A percentile compares a stretch with the other conserved stretches of the same genome.
Evolutionary conservation across 2,329 filamentous ascomycete species (phyloP).

Genomic region (Nemania sp.): DNA sequence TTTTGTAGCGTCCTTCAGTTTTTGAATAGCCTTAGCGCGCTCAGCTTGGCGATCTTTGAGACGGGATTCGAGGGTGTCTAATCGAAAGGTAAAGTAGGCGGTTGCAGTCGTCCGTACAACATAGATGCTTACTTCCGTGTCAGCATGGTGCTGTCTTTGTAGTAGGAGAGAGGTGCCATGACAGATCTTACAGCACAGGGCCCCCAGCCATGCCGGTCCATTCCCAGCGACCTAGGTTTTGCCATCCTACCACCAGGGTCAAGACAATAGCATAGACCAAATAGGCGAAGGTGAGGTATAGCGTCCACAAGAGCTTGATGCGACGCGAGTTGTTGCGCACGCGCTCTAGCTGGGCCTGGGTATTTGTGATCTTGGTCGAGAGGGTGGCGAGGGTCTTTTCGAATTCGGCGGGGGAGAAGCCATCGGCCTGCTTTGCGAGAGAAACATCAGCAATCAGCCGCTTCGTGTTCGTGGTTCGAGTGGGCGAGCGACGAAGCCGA

Average conservation of each 20-base stretch:
- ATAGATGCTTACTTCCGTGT: slow-evolving; percentile 69
- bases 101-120: slow-evolving; percentile 67
- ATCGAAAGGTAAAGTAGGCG: slow-evolving; percentile 79
- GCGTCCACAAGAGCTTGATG: slow-evolving; percentile 81
- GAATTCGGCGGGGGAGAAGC: slow-evolving; percentile 85
- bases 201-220: slow-evolving; percentile 78
- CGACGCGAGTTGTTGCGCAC: slow-evolving; percentile 74
- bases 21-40: slow-evolving; percentile 84
- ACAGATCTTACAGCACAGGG: slow-evolving; percentile 67
- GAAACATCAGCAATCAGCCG: not conserved
- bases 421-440: slow-evolving; percentile 61
- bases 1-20: slow-evolving; percentile 91
- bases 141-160: not conserved
- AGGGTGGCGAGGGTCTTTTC: slow-evolving; percentile 87
- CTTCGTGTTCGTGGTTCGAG: not conserved
- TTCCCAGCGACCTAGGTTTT: slow-evolving; percentile 75
- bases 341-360: slow-evolving; percentile 72
- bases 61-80: slow-evolving; percentile 67
- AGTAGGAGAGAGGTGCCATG: no score
- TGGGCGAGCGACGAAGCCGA: not conserved
- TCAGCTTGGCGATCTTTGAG: slow-evolving; percentile 78
- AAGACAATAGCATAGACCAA: slow-evolving; percentile 83
- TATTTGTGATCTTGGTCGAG: slow-evolving; percentile 77
- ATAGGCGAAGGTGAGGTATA: slow-evolving; percentile 90
- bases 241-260: slow-evolving; percentile 80